Base-by-base conservation (phyloP, 106 monocot genomes). In the Hemerocallis citrina region DNA sequence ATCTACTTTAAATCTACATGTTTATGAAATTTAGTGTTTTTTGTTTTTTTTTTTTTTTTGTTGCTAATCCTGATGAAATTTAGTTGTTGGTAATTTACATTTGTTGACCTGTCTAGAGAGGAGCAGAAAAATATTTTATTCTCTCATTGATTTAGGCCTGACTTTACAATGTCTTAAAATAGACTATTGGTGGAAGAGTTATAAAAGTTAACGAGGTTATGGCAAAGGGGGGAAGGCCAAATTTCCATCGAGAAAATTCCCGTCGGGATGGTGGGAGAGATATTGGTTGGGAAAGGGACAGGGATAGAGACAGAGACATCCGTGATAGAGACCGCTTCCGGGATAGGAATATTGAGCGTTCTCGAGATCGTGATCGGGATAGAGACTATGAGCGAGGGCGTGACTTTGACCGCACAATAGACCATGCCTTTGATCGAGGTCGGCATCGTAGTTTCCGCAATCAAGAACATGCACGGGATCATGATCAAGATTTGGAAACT, bases 151-250 rank as follows among this genome's bases (percentile, higher is more conserved):
- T 49, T 41, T 7, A 36, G 4, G 8, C 3, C 24, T 58, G 42
- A 71, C 39, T 14, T 46, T 74, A 3, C 12, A 40, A 25, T 17
- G 19, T 43, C 60, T 73, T 85, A n/a, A 42, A 41, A 30, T 62
- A 94, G 93, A 82, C 52, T 9, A 81, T 95, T 69, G 83, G 81
- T 19, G 90, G 86, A 68, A 83, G 95, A 72, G 59, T 74, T 55
- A 76, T 95, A 41, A 77, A 72, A 72, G 95, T 95, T 14, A 86
- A 84, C 54, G 86, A 86, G 66, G 95, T 95, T 17, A 80, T 75
- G 15, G 84, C 89, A 63, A 77, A 86, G 75, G 74, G 85, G 45
- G 81, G 62, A 43, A 81, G 80, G 41, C 76, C 67, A 56, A 68
- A 71, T 56, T 88, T 88, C 57, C 65, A 68, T 39, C 84, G 78